Evolutionary conservation across 2,329 filamentous ascomycete species (phyloP).

Genomic region (Pyrenophora tritici-repentis): DNA sequence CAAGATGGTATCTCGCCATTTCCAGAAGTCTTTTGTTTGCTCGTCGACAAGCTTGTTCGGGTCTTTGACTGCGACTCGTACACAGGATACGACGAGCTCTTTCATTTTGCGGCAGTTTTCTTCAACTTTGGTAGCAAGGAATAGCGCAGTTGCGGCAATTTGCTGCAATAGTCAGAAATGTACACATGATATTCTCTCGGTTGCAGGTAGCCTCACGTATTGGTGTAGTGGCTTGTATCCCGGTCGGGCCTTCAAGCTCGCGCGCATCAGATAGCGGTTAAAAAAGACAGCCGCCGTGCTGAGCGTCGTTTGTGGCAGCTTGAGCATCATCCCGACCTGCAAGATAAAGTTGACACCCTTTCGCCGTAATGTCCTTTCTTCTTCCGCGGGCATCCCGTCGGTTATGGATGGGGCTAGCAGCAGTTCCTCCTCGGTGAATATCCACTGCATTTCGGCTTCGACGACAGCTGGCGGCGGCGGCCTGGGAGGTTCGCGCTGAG

Average conservation of each 20-base stretch:
- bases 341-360: constrained; percentile 98
- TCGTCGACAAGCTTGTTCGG: constrained; percentile 88
- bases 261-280: constrained; percentile 93
- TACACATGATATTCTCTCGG: background rate
- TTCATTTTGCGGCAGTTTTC: constrained; percentile 96
- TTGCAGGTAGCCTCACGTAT: constrained; percentile 57
- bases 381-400: constrained; percentile 75
- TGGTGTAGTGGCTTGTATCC: constrained; percentile 76
- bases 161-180: constrained; percentile 53
- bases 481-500: constrained; percentile 40
- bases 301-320: constrained; percentile 88
- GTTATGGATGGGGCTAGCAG: constrained; percentile 80
- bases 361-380: constrained; percentile 79
- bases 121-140: constrained; percentile 95
- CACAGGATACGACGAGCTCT: constrained; percentile 90
- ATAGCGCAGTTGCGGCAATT: constrained; percentile 87
- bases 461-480: constrained; percentile 55
- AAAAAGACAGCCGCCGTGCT: constrained; percentile 94
- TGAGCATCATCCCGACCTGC: constrained; percentile 89
- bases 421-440: constrained; percentile 84
- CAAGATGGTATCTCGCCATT: constrained; percentile 92
- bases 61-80: constrained; percentile 94
- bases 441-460: constrained; percentile 75
- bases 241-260: constrained; percentile 75
- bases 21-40: constrained; percentile 97